Percentiles rank a stretch among this genome's conserved stretches.
These are phyloP conservation scores for Phytomonas sp. DNA, from an alignment of 208 protist genomes.

Conservation along the genomic window DNA sequence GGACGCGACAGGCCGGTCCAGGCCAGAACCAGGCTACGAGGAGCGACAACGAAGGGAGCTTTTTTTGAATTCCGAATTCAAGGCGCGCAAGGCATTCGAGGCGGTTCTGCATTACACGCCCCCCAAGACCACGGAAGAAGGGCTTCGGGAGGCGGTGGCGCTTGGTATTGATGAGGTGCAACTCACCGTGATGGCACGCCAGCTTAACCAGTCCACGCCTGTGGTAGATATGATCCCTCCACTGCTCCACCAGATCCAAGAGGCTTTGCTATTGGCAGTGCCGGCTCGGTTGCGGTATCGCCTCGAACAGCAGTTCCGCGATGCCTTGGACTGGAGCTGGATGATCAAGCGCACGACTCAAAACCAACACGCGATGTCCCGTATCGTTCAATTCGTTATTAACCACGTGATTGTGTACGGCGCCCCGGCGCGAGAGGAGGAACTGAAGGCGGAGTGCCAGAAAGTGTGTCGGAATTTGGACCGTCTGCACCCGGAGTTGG, in stretches of 20 bases:
- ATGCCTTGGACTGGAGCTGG: constrained; percentile 66
- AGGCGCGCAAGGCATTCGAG: constrained; percentile 65
- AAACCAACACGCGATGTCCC: constrained; percentile 12
- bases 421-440: constrained; percentile 44
- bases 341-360: constrained; percentile 30
- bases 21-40: constrained; percentile 26
- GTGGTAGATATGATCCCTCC: constrained; percentile 32
- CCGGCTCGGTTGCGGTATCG: constrained; percentile 48
- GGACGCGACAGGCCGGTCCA: constrained; percentile 47
- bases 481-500: constrained; percentile 36
- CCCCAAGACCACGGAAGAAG: constrained; percentile 16
- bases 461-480: constrained; percentile 39
- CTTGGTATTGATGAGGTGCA: constrained; percentile 35
- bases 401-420: constrained; percentile 55
- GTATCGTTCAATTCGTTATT: constrained; percentile 36
- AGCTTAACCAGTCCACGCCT: constrained; percentile 49
- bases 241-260: constrained; percentile 41
- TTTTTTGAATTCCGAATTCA: constrained; percentile 49
- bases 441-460: constrained; percentile 21
- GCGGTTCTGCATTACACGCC: constrained; percentile 35
- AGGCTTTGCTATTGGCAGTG: constrained; percentile 53
- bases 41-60: constrained; percentile 35
- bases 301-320: constrained; percentile 60
- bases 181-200: constrained; percentile 28
- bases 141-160: constrained; percentile 16